These are phyloP conservation scores for Rhizoctonia solani DNA, from an alignment of 1,284 basidiomycete genomes.

Conservation along the genomic window DNA sequence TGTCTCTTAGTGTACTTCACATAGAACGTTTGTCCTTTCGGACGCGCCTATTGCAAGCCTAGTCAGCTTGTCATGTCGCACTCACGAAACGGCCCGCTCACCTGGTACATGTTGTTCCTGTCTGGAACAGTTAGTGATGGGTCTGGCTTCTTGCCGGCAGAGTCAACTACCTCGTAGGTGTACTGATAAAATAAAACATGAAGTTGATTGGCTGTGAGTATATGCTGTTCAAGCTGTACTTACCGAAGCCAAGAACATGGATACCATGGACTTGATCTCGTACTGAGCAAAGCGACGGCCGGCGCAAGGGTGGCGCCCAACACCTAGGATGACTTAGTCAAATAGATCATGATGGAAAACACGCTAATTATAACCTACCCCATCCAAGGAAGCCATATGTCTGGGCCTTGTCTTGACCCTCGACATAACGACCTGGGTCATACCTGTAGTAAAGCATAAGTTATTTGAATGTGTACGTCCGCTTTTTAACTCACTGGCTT, in stretches of 20 bases:
- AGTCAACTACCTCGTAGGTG: background rate
- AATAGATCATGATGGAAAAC: background rate
- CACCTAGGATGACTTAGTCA: background rate
- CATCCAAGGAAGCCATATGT: conserved; percentile 14
- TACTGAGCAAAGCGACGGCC: conserved; percentile 20
- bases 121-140: conserved; percentile 5
- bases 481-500: background rate
- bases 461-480: background rate
- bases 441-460: background rate
- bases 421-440: background rate
- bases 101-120: conserved; percentile 24
- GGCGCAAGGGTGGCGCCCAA: conserved; percentile 10
- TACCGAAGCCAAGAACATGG: conserved; percentile 4
- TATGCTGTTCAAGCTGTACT: background rate
- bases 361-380: background rate
- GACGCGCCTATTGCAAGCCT: background rate
- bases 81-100: background rate
- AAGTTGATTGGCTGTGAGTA: background rate
- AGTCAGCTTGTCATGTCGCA: background rate
- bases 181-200: background rate
- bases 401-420: conserved; percentile 17
- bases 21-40: background rate
- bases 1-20: too few relatives aligned
- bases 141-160: background rate
- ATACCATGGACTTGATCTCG: conserved; percentile 19